Base-by-base conservation (phyloP, 768 basidiomycete genomes). In the Kwoniella dejecticola region DNA sequence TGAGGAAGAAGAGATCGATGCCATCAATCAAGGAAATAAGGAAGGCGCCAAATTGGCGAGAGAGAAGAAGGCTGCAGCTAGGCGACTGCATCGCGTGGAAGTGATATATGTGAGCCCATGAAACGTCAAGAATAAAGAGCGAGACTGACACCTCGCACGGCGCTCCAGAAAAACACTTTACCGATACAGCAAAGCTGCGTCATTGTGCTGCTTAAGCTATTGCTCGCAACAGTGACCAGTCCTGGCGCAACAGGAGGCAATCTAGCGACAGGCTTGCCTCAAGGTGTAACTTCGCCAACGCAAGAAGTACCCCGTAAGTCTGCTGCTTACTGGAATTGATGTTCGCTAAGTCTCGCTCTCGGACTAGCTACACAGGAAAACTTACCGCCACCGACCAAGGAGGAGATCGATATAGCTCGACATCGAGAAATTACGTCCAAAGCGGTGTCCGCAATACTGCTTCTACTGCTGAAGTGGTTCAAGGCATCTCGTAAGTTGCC, bases 391-490 rank as follows among this genome's bases (percentile, higher is more conserved):
- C 88, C 86, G 3, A 89, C 88, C 0, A 80, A 92, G 12, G 93
- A 97, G 62, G 95, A 99, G 69, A 86, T 90, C 49, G 96, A 99
- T 74, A 88, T 94, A 29, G 88, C 87, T 24, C 86, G 96, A 11
- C 95, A 98, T 80, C 89, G 95, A 38, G 96, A 99, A 79, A 94
- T 99, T 68, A 96, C 91, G 0, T 91, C 91, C 11, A 99, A 99
- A 77, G 93, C 93, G 0, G 91, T 96, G 3, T 97, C 96, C 13
- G 95, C 93, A 1, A 96, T 98, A 59, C 79, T 99, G 26, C 80
- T 98, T 4, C 81, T 97, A 36, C 85, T 89, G 1, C 78, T 99
- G 67, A 96, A 98, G 77, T 99, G 96, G 96, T 95, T 97, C 83
- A 98, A 98, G 80, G 90, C 89, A 23, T 97, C 95, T 52, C 96